Evolutionary conservation across 805 yeast genomes (phyloP).

Genomic region (Wickerhamiella allomyrinae): DNA sequence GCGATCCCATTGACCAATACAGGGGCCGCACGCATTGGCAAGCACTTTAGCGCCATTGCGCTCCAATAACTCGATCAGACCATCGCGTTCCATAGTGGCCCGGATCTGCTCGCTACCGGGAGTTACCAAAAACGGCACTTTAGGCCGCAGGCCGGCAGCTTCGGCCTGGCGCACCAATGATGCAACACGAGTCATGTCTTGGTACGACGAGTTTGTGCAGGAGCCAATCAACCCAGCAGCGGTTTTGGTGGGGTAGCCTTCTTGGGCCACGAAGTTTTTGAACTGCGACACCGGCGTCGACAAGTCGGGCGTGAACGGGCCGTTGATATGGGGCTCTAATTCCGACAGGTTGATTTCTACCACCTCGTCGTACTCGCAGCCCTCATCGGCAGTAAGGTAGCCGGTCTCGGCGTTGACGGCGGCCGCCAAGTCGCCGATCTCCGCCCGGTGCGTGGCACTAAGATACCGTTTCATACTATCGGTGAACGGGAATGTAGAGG

Average conservation of each 20-base stretch:
- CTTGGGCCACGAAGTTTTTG: constrained; percentile 66
- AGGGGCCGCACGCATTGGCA: constrained; percentile 98
- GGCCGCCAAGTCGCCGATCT: constrained; percentile 70
- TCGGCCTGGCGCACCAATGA: constrained; percentile 86
- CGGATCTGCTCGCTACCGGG: constrained; percentile 98
- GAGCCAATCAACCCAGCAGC: constrained; percentile 95
- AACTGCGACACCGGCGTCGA: constrained; percentile 86
- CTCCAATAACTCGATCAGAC: constrained; percentile 73
- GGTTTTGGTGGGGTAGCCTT: constrained; percentile 87
- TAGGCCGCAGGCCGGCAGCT: constrained; percentile 78
- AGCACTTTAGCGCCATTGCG: constrained; percentile 88
- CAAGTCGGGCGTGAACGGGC: constrained; percentile 97
- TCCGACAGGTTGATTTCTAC: constrained; percentile 79
- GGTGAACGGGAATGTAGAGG: constrained; percentile 92
- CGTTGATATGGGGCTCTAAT: constrained; percentile 91
- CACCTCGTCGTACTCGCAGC: constrained; percentile 85
- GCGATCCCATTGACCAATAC: constrained; percentile 99
- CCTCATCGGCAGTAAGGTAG: constrained; percentile 74
- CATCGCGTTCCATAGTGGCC: constrained; percentile 96
- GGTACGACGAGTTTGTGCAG: constrained; percentile 96
- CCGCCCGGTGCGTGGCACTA: constrained; percentile 67
- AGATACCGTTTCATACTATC: constrained; percentile 66
- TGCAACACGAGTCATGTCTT: constrained; percentile 95
- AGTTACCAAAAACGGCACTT: constrained; percentile 82
- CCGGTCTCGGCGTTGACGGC: constrained; percentile 34